Conservation (phyloP, 2,329 filamentous ascomycete genomes). For the Furcasterigmium sp. region DNA sequence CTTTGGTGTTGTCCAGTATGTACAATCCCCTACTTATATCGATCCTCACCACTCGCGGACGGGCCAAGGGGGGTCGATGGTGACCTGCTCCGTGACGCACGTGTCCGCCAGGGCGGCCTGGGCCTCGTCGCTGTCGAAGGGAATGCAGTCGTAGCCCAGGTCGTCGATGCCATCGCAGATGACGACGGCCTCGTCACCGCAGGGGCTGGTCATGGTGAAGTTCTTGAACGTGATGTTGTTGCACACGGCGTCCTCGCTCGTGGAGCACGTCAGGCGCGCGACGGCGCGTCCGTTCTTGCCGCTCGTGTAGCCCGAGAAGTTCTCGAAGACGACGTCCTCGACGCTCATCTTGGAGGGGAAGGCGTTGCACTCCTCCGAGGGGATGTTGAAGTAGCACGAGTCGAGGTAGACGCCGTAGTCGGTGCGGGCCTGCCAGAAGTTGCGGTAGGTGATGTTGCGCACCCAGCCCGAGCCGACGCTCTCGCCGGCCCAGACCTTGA, state of each 20-base stretch:
- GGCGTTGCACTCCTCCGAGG: constrained; percentile 53
- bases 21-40: too few relatives aligned
- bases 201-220: constrained; percentile 49
- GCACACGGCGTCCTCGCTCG: constrained; percentile 47
- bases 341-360: constrained; percentile 50
- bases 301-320: constrained; percentile 48
- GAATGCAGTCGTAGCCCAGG: constrained; percentile 26
- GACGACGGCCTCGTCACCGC: constrained; percentile 33
- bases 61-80: constrained; percentile 8
- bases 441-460: constrained; percentile 56
- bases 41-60: constrained; percentile 5
- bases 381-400: constrained; percentile 42
- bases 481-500: constrained; percentile 57
- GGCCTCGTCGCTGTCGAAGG: constrained; percentile 24
- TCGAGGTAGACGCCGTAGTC: constrained; percentile 57
- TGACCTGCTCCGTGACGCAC: constrained; percentile 21
- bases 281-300: constrained; percentile 48
- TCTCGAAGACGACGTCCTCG: constrained; percentile 51
- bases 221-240: constrained; percentile 48
- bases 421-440: constrained; percentile 50
- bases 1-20: too few relatives aligned
- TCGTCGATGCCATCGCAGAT: constrained; percentile 43
- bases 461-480: constrained; percentile 52
- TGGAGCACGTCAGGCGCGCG: constrained; percentile 48
- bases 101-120: constrained; percentile 21